A percentile compares a stretch with the other conserved stretches of the same genome.
These are phyloP conservation scores for Gautieria morchelliformis DNA, from an alignment of 768 basidiomycete genomes.

Conservation along the genomic window DNA sequence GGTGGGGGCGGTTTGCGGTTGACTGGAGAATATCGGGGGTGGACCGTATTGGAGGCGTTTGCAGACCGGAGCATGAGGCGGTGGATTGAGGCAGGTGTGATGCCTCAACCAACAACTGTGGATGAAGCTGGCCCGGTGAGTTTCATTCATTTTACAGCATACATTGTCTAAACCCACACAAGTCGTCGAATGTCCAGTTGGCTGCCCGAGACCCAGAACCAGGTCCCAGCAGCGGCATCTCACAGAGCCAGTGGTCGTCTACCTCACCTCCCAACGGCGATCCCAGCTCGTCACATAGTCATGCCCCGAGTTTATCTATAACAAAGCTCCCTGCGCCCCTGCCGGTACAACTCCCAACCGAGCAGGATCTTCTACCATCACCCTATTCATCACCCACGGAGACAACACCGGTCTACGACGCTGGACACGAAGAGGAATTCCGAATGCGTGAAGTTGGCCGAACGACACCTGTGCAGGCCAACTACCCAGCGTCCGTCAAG, in stretches of 20 bases:
- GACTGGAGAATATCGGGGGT: constrained; percentile 81
- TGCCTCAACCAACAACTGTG: constrained; percentile 37
- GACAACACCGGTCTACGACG: not conserved
- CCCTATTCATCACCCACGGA: constrained; percentile 19
- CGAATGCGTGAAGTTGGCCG: not conserved
- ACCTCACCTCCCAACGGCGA: not conserved
- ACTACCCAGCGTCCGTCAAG: constrained; percentile 6
- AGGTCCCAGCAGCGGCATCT: not conserved
- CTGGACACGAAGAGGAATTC: not conserved
- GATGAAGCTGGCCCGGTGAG: not conserved
- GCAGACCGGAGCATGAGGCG: constrained; percentile 80
- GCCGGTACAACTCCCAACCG: constrained; percentile 62
- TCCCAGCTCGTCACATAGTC: not conserved
- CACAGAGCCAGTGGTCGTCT: not conserved
- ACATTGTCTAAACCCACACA: not conserved
- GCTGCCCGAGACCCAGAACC: not conserved
- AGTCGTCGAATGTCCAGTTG: not conserved
- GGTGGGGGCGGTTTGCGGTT: constrained; percentile 67
- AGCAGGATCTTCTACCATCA: constrained; percentile 42
- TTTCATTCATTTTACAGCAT: not conserved
- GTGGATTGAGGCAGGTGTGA: constrained; percentile 76
- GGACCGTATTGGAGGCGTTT: constrained; percentile 90
- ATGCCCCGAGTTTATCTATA: not conserved
- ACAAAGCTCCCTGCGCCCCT: constrained; percentile 45
- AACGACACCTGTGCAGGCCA: not conserved